phyloP scores from a whole-genome alignment of 306 rosid genomes.

The Rosa chinensis region DNA sequence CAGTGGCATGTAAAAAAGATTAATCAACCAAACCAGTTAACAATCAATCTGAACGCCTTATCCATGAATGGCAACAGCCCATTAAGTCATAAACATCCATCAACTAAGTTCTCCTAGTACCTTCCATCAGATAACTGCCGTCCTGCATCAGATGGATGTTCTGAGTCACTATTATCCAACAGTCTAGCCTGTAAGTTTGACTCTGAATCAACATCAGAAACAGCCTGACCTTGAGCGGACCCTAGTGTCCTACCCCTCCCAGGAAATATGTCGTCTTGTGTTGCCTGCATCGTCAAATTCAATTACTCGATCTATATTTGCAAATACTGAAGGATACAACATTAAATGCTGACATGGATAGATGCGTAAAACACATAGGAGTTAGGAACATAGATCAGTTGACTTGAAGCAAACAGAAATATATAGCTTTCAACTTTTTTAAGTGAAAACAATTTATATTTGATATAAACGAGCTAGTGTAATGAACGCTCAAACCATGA shows the following conservation, averaged over 20 bases:
- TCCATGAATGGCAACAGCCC: conserved; percentile 6
- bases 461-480: neutral
- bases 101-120: conserved; percentile 39
- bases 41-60: conserved; percentile 8
- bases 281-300: conserved; percentile 8
- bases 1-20: neutral
- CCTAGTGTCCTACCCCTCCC: conserved; percentile 86
- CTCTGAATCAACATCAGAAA: conserved; percentile 53
- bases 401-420: conserved; percentile 16
- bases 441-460: neutral
- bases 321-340: conserved; percentile 8
- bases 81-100: conserved; percentile 20
- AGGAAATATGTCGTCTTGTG: conserved; percentile 57
- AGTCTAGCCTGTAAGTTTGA: conserved; percentile 87
- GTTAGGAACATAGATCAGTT: conserved; percentile 11
- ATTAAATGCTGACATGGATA: neutral
- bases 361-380: neutral
- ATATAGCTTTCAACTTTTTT: neutral
- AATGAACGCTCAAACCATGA: neutral
- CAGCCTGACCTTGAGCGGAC: conserved; percentile 49
- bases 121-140: conserved; percentile 63
- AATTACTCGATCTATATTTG: neutral
- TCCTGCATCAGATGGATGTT: conserved; percentile 40
- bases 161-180: conserved; percentile 54
- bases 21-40: neutral